Evolutionary conservation across 495 filamentous ascomycete species (phyloP).

Genomic region (Chlorociboria aeruginascens): DNA sequence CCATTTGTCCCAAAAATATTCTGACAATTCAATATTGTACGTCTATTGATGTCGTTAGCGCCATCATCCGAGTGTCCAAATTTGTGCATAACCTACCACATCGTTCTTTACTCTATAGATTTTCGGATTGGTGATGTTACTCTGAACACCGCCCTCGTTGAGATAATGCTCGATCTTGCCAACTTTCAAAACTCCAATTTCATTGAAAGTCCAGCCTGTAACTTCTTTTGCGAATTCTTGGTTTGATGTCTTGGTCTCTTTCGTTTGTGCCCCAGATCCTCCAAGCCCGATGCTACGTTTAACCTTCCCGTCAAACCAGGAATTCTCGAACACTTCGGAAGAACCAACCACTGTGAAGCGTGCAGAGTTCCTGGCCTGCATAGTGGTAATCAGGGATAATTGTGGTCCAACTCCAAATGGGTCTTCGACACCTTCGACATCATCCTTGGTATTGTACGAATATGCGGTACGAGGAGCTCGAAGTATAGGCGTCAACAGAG

Average conservation of each 20-base stretch:
- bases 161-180: constrained; percentile 74
- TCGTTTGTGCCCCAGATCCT: constrained; percentile 26
- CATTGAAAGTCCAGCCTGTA: constrained; percentile 86
- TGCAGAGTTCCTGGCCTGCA: constrained; percentile 90
- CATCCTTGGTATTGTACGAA: constrained; percentile 89
- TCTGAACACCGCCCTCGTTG: constrained; percentile 38
- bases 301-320: constrained; percentile 81
- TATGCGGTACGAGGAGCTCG: constrained; percentile 75
- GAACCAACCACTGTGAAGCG: constrained; percentile 80
- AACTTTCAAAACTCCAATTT: constrained; percentile 79
- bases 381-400: constrained; percentile 63
- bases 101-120: constrained; percentile 98
- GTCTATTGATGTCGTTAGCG: constrained; percentile 36
- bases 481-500: constrained; percentile 69
- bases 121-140: constrained; percentile 56
- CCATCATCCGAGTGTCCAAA: not conserved
- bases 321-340: constrained; percentile 73
- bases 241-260: constrained; percentile 58
- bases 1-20: constrained; percentile 60
- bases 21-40: constrained; percentile 79
- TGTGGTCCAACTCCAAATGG: constrained; percentile 76
- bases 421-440: constrained; percentile 52
- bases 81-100: constrained; percentile 51
- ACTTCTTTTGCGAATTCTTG: constrained; percentile 74
- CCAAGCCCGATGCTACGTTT: constrained; percentile 37